Percentiles rank a stretch among this genome's conserved stretches.
Evolutionary conservation across 768 basidiomycete genomes (phyloP).

Genomic region (Rhizopogon rudus): DNA sequence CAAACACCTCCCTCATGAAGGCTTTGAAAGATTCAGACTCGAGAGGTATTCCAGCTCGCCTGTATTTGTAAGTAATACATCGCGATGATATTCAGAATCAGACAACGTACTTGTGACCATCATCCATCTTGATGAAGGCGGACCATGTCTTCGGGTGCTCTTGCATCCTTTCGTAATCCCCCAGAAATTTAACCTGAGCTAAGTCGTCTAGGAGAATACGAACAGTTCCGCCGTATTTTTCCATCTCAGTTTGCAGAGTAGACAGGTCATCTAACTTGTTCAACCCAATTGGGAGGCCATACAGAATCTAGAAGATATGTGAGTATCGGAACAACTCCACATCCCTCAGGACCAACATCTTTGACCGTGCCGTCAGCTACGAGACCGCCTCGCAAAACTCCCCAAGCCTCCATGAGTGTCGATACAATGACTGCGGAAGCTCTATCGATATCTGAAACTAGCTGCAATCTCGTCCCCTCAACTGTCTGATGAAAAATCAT

Average conservation of each 20-base stretch:
- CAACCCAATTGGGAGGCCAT: slow-evolving; percentile 64
- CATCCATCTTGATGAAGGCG: slow-evolving; percentile 76
- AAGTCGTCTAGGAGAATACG: slow-evolving; percentile 74
- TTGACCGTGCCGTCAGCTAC: slow-evolving; percentile 68
- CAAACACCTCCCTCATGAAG: slow-evolving; percentile 48
- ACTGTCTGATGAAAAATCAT: slow-evolving; percentile 44
- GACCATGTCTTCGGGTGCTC: slow-evolving; percentile 52
- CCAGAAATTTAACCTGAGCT: slow-evolving; percentile 61
- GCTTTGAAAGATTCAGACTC: slow-evolving; percentile 47
- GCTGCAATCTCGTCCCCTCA: slow-evolving; percentile 69
- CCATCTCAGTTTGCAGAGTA: slow-evolving; percentile 50
- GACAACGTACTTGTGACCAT: slow-evolving; percentile 61
- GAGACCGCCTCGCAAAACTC: slow-evolving; percentile 59
- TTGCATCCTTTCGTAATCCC: slow-evolving; percentile 50
- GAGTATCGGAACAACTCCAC: slow-evolving; percentile 1
- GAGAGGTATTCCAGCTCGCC: slow-evolving; percentile 66
- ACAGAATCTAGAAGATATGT: slow-evolving; percentile 54
- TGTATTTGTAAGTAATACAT: slow-evolving; percentile 24
- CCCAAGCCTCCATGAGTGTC: slow-evolving; percentile 78
- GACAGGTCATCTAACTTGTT: slow-evolving; percentile 74
- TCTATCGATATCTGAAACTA: slow-evolving; percentile 53
- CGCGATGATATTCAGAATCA: not conserved
- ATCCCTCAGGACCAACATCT: slow-evolving; percentile 49
- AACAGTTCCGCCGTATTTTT: slow-evolving; percentile 47
- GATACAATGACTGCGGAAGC: slow-evolving; percentile 70